These are phyloP conservation scores for Meyerozyma elateridarum DNA, from an alignment of 1,139 yeast species.

Conservation along the genomic window DNA sequence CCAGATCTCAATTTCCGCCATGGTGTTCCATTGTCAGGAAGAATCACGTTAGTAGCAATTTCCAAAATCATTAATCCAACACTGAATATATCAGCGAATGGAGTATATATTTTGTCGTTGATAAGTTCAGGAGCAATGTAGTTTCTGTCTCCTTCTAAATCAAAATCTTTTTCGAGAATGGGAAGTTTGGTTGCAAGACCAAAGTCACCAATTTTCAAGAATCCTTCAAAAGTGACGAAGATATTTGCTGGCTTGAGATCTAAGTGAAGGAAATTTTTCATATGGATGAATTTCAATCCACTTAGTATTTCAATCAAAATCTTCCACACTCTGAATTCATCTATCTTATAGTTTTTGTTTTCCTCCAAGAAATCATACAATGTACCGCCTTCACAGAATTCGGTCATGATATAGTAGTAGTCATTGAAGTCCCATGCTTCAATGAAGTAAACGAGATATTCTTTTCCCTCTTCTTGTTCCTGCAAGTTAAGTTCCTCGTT, in stretches of 20 bases:
- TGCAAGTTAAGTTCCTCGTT: constrained; percentile 30
- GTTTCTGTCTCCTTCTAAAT: constrained; percentile 95
- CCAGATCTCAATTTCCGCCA: constrained; percentile 97
- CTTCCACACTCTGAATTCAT: constrained; percentile 98
- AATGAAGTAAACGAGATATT: constrained; percentile 70
- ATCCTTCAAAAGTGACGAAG: constrained; percentile 91
- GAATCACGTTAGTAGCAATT: constrained; percentile 89
- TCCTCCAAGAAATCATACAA: constrained; percentile 75
- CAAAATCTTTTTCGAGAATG: constrained; percentile 55
- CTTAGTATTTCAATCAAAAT: constrained; percentile 74
- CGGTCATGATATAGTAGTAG: constrained; percentile 87
- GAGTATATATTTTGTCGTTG: constrained; percentile 75
- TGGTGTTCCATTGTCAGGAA: constrained; percentile 95
- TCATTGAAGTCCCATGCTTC: constrained; percentile 83
- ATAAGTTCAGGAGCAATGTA: constrained; percentile 97
- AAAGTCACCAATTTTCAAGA: constrained; percentile 80
- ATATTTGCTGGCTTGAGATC: constrained; percentile 95
- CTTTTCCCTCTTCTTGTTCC: constrained; percentile 72
- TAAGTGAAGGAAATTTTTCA: constrained; percentile 69
- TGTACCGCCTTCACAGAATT: constrained; percentile 92
- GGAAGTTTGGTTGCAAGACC: constrained; percentile 56
- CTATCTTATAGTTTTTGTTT: constrained; percentile 69
- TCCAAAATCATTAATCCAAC: constrained; percentile 90
- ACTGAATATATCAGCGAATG: constrained; percentile 92
- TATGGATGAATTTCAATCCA: constrained; percentile 81